Conservation (phyloP, 352 stramenopile genomes). For the Phytopythium vexans region DNA sequence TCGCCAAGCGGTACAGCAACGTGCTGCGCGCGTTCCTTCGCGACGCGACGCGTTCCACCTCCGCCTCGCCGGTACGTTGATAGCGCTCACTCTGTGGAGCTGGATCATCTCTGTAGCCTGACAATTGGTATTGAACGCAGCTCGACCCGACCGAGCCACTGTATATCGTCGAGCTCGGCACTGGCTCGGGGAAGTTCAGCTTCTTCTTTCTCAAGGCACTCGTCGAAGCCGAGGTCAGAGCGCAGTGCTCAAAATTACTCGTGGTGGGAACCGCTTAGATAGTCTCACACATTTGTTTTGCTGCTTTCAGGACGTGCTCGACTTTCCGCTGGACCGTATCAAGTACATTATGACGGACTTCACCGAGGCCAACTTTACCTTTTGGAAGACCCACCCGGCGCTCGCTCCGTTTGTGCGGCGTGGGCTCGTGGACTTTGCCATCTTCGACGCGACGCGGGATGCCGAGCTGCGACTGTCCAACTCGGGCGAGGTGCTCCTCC, state of each 20-base stretch:
- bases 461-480: constrained; percentile 66
- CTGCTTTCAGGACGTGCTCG: constrained; percentile 45
- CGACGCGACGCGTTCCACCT: constrained; percentile 36
- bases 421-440: constrained; percentile 90
- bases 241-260: not conserved
- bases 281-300: constrained; percentile 2
- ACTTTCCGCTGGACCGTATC: constrained; percentile 89
- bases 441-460: constrained; percentile 93
- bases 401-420: constrained; percentile 81
- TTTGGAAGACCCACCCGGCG: constrained; percentile 88
- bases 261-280: not conserved
- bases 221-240: constrained; percentile 46
- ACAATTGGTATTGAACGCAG: constrained; percentile 2
- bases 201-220: constrained; percentile 93
- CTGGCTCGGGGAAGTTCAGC: constrained; percentile 92
- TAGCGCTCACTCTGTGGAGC: too few relatives aligned
- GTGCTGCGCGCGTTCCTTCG: constrained; percentile 65
- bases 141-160: constrained; percentile 81
- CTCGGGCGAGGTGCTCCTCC: constrained; percentile 46
- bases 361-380: constrained; percentile 92
- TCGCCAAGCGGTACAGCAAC: constrained; percentile 88
- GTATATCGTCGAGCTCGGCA: constrained; percentile 94
- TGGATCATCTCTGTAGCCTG: too few relatives aligned
- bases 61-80: constrained; percentile 23
- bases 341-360: constrained; percentile 96